phyloP scores from a whole-genome alignment of 176 grass and related monocot genomes.

The Cymbopogon citratus region DNA sequence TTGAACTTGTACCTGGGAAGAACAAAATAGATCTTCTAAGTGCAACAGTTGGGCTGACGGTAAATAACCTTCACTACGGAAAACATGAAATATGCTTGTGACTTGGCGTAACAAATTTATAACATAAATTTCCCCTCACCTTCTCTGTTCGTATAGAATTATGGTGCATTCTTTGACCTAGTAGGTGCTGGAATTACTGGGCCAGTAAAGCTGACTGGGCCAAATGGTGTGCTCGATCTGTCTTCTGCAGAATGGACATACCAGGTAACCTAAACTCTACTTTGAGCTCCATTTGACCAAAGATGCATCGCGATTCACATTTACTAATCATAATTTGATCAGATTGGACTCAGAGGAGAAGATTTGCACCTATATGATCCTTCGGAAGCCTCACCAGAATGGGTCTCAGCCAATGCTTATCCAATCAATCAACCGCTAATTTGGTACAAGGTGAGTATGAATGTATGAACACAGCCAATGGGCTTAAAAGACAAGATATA shows the following conservation, averaged over 20 bases:
- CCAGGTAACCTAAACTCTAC: slow-evolving; percentile 45
- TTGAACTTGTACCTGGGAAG: slow-evolving; percentile 65
- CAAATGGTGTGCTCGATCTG: slow-evolving; percentile 47
- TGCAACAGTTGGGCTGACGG: slow-evolving; percentile 84
- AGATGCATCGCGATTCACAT: not conserved
- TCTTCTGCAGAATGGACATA: slow-evolving; percentile 86
- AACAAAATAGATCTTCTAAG: slow-evolving; percentile 98
- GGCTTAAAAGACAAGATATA: not conserved
- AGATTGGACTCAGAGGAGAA: slow-evolving; percentile 87
- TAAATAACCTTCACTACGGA: slow-evolving; percentile 26
- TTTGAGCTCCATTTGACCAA: slow-evolving; percentile 5
- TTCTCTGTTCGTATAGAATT: slow-evolving; percentile 52
- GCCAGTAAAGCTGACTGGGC: slow-evolving; percentile 77
- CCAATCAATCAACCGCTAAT: slow-evolving; percentile 73
- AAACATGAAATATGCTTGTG: slow-evolving; percentile 3
- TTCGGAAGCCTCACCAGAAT: slow-evolving; percentile 55
- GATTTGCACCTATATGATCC: slow-evolving; percentile 53
- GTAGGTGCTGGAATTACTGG: slow-evolving; percentile 86
- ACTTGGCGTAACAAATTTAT: not conserved
- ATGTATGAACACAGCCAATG: not conserved
- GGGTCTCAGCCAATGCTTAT: slow-evolving; percentile 64
- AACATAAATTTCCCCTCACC: not conserved
- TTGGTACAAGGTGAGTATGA: slow-evolving; percentile 96
- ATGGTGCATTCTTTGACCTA: slow-evolving; percentile 93
- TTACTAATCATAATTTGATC: slow-evolving; percentile 24